Evolutionary conservation across 352 stramenopile species (phyloP).

Genomic region (Globisporangium splendens): DNA sequence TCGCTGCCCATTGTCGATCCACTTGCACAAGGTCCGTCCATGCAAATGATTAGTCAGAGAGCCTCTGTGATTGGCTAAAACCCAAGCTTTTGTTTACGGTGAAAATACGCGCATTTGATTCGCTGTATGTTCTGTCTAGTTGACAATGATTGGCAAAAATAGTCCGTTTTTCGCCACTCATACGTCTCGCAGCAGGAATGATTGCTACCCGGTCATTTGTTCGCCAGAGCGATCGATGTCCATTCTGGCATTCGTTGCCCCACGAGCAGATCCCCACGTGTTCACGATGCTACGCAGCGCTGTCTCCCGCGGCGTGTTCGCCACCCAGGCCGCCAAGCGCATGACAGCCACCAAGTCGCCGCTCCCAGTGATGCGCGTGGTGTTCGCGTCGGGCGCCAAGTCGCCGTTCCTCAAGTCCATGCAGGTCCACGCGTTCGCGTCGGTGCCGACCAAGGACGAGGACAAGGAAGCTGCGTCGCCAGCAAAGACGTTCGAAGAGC

Average conservation of each 20-base stretch:
- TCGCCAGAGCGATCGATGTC: background rate
- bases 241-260: conserved; percentile 1
- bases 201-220: background rate
- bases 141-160: background rate
- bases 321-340: conserved; percentile 3
- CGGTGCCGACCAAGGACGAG: conserved; percentile 30
- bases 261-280: background rate
- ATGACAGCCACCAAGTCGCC: background rate
- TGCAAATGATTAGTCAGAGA: background rate
- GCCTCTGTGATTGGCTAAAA: background rate
- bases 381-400: conserved; percentile 3
- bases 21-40: background rate
- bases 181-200: background rate
- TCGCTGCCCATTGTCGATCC: background rate
- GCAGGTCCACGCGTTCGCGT: conserved; percentile 54
- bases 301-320: conserved; percentile 10
- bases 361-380: conserved; percentile 16
- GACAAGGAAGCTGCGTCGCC: conserved; percentile 13
- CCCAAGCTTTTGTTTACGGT: background rate
- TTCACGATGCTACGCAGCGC: conserved; percentile 13
- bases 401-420: conserved; percentile 22
- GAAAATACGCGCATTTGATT: background rate
- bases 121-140: background rate
- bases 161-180: background rate
- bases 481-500: conserved; percentile 63